Evolutionary conservation across 148 eudicot genomes (phyloP).

Genomic region (Drosera capensis): DNA sequence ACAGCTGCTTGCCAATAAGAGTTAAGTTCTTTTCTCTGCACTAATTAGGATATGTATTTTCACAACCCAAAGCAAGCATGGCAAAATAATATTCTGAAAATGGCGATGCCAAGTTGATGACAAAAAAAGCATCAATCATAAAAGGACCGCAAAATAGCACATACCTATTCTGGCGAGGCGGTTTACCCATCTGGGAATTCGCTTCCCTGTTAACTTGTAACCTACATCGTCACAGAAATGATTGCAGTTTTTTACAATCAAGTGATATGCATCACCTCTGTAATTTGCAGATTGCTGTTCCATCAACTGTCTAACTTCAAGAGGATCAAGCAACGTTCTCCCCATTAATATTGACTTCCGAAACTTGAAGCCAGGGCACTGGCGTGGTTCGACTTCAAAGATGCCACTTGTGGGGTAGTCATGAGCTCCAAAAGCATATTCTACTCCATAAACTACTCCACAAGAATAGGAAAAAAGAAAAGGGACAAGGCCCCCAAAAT

Average conservation of each 20-base stretch:
- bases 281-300: conserved; percentile 46
- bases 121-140: neutral
- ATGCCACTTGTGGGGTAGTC: conserved; percentile 75
- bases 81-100: no score
- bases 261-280: conserved; percentile 63
- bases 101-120: no score
- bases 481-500: neutral
- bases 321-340: conserved; percentile 38
- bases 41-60: no score
- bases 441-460: conserved; percentile 60
- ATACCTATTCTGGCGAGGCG: conserved; percentile 82
- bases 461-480: neutral
- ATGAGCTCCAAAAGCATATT: conserved; percentile 95
- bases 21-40: no score
- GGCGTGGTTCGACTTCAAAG: conserved; percentile 80
- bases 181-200: conserved; percentile 83
- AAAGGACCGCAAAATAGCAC: neutral
- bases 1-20: no score
- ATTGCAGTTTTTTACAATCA: conserved; percentile 73
- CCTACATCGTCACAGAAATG: conserved; percentile 73
- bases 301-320: conserved; percentile 61
- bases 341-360: conserved; percentile 74
- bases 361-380: conserved; percentile 84
- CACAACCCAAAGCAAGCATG: no score
- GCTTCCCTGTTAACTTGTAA: conserved; percentile 56